Base-by-base conservation (phyloP, 257 asterid species). In the Solanum chmielewskii region DNA sequence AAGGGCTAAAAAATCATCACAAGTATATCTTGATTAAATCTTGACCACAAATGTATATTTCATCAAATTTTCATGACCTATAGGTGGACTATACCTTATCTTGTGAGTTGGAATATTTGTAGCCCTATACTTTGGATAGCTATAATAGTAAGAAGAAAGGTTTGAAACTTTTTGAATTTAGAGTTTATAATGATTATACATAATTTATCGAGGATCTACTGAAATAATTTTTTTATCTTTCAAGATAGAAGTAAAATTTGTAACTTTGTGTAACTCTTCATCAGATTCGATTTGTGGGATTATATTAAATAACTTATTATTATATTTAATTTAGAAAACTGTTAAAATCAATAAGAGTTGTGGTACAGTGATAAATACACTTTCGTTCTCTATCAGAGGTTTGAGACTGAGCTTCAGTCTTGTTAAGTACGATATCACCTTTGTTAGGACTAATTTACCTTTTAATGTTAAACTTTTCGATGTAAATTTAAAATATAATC, bases 121-220 rank as follows among this genome's bases (percentile, higher is more conserved):
- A 45, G 68, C 84, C 84, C 42, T 80, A 80, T 27, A 27, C 44
- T 80, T 47, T 80, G 84, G 84, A 80, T 80, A 27, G 29, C 66
- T 45, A 39, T 45, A 45, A 18, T 41, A 78, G 15, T 5, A 45
- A 78, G 15, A 44, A 77, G 14, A 44, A 25, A 77, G 23, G 41
- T 78, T 39, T 45, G 39, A 27, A 78, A 16, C 42, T 49, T 80
- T 52, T 80, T 80, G 68, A 80, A 80, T 47, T 16, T 47, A 16
- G 11, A 80, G 47, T 15, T 47, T 80, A 47, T 64, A 49, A 47
- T 27, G 68, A 80, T 16, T 16, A 78, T 18, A 45, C 29, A 78
- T 73, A 25, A 73, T 37, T 31, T 23, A 1, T 62, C 7, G 1
- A 62, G 13, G 6, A 9, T 9, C 3, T 60, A 21, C 1, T 9